Percentiles rank a stretch among this genome's conserved stretches.
Conservation (phyloP, 352 stramenopile genomes). For the Bremia lactucae region DNA sequence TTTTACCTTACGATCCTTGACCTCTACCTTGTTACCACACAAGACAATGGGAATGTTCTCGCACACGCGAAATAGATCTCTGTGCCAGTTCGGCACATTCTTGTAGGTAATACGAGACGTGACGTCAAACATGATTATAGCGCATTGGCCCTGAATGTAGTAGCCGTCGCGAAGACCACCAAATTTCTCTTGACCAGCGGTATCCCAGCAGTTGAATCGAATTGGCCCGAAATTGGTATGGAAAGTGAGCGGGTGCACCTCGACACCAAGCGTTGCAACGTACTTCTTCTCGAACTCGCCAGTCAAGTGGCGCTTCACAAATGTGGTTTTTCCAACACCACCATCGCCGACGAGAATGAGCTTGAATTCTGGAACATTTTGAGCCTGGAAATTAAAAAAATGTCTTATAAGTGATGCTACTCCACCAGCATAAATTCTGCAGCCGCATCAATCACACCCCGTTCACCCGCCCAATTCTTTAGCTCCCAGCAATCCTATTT, state of each 20-base stretch:
- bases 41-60: constrained; percentile 99
- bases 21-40: constrained; percentile 99
- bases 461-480: not conserved
- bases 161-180: constrained; percentile 92
- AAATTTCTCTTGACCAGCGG: constrained; percentile 99
- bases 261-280: constrained; percentile 98
- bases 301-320: constrained; percentile 99
- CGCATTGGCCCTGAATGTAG: constrained; percentile 99
- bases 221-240: constrained; percentile 98
- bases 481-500: not conserved
- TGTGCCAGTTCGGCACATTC: constrained; percentile 99
- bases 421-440: not conserved
- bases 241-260: constrained; percentile 98
- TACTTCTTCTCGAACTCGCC: constrained; percentile 99
- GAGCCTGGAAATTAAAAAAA: constrained; percentile 22
- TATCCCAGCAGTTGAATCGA: constrained; percentile 99
- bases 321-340: constrained; percentile 99
- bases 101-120: constrained; percentile 99
- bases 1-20: constrained; percentile 99
- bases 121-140: constrained; percentile 99
- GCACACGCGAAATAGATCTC: constrained; percentile 98
- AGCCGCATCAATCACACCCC: not conserved
- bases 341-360: constrained; percentile 99
- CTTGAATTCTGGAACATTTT: constrained; percentile 98
- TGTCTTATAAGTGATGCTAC: constrained; percentile 6